These are phyloP conservation scores for Syncephalis plumigaleata DNA, from an alignment of 371 early-diverging fungal species.

Conservation along the genomic window DNA sequence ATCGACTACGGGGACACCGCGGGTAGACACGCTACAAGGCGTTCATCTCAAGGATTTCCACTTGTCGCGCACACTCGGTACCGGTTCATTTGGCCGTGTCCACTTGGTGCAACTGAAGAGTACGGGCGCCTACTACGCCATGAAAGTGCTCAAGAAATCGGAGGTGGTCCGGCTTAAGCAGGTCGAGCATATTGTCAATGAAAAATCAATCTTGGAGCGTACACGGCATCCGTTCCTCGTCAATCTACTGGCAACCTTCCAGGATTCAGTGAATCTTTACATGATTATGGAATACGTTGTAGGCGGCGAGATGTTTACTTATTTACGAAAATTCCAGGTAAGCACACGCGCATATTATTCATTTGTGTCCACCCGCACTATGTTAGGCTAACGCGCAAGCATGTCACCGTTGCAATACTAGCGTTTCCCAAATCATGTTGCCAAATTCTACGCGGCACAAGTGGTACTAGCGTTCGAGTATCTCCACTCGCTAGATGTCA, in stretches of 20 bases:
- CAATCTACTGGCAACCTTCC: slow-evolving; percentile 79
- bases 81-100: slow-evolving; percentile 98
- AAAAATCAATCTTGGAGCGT: slow-evolving; percentile 80
- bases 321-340: slow-evolving; percentile 47
- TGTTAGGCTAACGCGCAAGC: not conserved
- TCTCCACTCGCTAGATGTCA: slow-evolving; percentile 75
- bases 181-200: slow-evolving; percentile 94
- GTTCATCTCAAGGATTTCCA: slow-evolving; percentile 25
- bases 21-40: too few species aligned
- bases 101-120: slow-evolving; percentile 66
- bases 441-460: slow-evolving; percentile 64
- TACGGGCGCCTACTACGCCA: slow-evolving; percentile 77
- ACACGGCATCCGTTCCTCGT: slow-evolving; percentile 89
- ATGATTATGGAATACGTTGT: slow-evolving; percentile 87
- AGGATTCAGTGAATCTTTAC: slow-evolving; percentile 68
- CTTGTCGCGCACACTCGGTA: slow-evolving; percentile 72
- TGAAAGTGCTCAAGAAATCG: slow-evolving; percentile 91
- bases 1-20: too few species aligned
- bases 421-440: slow-evolving; percentile 80
- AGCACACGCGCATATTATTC: too few species aligned
- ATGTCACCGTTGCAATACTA: slow-evolving; percentile 5
- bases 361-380: not conserved
- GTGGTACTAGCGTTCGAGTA: slow-evolving; percentile 69
- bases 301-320: slow-evolving; percentile 89
- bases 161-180: slow-evolving; percentile 92